A percentile compares a stretch with the other conserved stretches of the same genome.
Conservation (phyloP, 805 yeast genomes). For the Candida coquimbonensis region DNA sequence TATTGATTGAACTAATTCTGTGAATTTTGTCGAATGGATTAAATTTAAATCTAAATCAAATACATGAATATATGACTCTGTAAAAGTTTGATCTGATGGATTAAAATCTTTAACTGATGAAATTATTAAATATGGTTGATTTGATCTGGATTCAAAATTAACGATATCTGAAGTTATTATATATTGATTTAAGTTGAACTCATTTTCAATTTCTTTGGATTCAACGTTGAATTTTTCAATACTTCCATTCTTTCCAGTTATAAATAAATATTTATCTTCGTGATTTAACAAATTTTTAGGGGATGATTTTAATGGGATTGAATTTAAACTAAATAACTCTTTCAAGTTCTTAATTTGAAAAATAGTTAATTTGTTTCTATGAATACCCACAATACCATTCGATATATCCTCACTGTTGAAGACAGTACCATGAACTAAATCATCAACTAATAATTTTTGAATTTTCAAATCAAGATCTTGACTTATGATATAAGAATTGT, state of each 20-base stretch:
- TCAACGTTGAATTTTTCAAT: conserved; percentile 13
- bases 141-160: conserved; percentile 20
- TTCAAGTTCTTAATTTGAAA: conserved; percentile 41
- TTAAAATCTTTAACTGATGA: conserved; percentile 28
- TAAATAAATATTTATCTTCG: conserved; percentile 17
- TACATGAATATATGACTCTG: conserved; percentile 18
- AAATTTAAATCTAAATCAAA: conserved; percentile 36
- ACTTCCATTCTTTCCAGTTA: conserved; percentile 8
- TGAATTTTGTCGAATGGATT: conserved; percentile 55
- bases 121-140: conserved; percentile 34
- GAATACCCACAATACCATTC: conserved; percentile 59
- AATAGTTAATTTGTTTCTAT: conserved; percentile 44
- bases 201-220: conserved; percentile 8
- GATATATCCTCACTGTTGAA: conserved; percentile 58
- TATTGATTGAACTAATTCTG: conserved; percentile 41
- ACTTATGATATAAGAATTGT: conserved; percentile 28
- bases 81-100: conserved; percentile 13
- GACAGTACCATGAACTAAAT: conserved; percentile 39
- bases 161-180: conserved; percentile 12
- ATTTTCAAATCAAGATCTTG: conserved; percentile 20
- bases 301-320: conserved; percentile 39
- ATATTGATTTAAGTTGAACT: conserved; percentile 7
- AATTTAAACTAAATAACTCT: conserved; percentile 26
- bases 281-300: conserved; percentile 37
- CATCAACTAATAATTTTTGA: conserved; percentile 23